A percentile compares a stretch with the other conserved stretches of the same genome.
Evolutionary conservation across 257 asterid species (phyloP).

Genomic region (Solanum commersonii): DNA sequence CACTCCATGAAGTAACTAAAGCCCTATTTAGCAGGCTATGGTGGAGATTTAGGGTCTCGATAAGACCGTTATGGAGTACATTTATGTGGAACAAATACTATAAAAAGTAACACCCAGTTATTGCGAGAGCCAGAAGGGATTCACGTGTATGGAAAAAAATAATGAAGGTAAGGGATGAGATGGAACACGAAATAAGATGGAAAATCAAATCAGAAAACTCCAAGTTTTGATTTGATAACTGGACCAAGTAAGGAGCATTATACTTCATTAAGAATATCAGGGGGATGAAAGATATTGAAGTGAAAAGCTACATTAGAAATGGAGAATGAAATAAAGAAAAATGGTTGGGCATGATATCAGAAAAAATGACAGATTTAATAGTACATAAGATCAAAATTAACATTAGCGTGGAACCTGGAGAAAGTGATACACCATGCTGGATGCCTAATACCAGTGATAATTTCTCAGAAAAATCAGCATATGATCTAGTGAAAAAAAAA

Average conservation of each 20-base stretch:
- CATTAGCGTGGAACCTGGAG: neutral
- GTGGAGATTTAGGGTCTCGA: neutral
- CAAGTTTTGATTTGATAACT: neutral
- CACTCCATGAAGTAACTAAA: neutral
- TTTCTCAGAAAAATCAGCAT: neutral
- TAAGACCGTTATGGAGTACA: neutral
- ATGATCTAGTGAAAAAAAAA: neutral
- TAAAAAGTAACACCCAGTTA: neutral
- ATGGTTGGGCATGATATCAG: no score
- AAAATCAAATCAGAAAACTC: no score
- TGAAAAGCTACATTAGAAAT: neutral
- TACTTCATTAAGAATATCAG: neutral
- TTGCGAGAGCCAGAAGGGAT: neutral
- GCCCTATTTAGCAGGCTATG: neutral
- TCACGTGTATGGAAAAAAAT: neutral
- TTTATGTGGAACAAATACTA: neutral
- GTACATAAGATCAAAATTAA: no score
- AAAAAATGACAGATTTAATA: no score
- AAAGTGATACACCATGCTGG: neutral
- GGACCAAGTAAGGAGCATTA: neutral
- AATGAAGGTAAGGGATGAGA: neutral
- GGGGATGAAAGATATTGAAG: neutral
- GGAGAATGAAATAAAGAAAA: neutral
- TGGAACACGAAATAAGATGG: neutral
- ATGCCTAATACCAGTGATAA: neutral